phyloP scores from a whole-genome alignment of 306 rosid genomes.

The Datisca glomerata region DNA sequence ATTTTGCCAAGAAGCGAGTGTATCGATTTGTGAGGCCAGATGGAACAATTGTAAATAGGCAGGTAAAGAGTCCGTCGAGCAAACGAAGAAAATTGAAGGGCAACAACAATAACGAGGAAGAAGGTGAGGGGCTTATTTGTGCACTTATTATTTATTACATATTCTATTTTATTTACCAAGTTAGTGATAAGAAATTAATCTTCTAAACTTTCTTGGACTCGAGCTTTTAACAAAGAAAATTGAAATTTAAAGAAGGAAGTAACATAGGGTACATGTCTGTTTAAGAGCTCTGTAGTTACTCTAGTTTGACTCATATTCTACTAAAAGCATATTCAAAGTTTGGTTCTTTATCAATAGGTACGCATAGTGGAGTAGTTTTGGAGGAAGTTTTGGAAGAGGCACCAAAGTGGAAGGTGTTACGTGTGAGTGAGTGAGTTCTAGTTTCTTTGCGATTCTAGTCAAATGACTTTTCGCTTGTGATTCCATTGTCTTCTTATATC shows the following conservation, averaged over 20 bases:
- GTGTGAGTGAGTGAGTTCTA: slow-evolving; percentile 99
- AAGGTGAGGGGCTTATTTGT: slow-evolving; percentile 26
- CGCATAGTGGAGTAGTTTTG: slow-evolving; percentile 34
- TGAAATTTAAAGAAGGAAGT: too few species aligned
- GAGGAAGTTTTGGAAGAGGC: slow-evolving; percentile 96
- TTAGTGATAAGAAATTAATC: too few species aligned
- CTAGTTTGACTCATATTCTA: neutral
- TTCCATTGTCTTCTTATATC: neutral
- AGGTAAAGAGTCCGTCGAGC: slow-evolving; percentile 31
- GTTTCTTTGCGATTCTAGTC: slow-evolving; percentile 17
- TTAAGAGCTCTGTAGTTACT: neutral
- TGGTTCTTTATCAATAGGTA: too few species aligned
- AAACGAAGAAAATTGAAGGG: slow-evolving; percentile 58
- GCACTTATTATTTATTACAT: too few species aligned
- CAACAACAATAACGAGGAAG: slow-evolving; percentile 31
- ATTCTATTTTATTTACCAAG: too few species aligned
- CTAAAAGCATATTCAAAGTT: too few species aligned
- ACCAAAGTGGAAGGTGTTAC: slow-evolving; percentile 98
- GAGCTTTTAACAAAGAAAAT: too few species aligned
- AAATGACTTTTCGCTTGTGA: neutral
- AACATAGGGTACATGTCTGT: neutral
- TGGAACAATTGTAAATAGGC: slow-evolving; percentile 35
- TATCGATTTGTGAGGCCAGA: slow-evolving; percentile 56
- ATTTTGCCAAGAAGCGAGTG: slow-evolving; percentile 83
- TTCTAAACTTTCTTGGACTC: too few species aligned